Conservation (phyloP, 768 basidiomycete species). For the Auricularia auricula-judae region DNA sequence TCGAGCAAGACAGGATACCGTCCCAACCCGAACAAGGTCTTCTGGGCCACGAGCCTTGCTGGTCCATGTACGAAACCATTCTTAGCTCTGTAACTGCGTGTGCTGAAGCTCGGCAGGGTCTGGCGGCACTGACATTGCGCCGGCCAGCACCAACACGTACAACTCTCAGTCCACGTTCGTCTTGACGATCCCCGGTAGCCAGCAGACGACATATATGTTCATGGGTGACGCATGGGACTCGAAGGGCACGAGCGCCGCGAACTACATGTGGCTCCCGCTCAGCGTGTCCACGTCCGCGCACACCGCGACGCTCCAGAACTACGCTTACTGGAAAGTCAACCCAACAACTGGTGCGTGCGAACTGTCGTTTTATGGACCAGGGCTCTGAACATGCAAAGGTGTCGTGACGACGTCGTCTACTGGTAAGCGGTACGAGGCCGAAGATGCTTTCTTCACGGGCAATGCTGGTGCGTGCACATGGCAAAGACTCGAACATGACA, state of each 20-base stretch:
- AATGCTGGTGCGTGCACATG: background rate
- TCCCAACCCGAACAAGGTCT: constrained; percentile 1
- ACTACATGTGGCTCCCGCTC: constrained; percentile 3
- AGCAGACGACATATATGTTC: background rate
- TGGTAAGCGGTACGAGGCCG: background rate
- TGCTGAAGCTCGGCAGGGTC: background rate
- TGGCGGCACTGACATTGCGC: background rate
- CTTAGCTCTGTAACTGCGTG: background rate
- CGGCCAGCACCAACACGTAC: constrained; percentile 1
- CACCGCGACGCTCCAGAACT: background rate
- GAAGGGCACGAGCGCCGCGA: background rate
- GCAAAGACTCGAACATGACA: no score
- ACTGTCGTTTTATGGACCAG: no score
- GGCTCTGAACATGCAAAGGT: background rate
- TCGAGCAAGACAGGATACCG: constrained; percentile 3
- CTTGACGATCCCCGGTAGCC: background rate
- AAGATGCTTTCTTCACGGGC: background rate
- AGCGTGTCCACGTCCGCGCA: background rate
- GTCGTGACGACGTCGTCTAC: background rate
- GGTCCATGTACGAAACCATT: background rate
- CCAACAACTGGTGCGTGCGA: background rate
- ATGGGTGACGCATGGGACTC: constrained; percentile 4
- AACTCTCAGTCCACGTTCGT: constrained; percentile 1
- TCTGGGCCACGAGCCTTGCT: background rate
- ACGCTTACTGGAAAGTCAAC: background rate